A percentile compares a stretch with the other conserved stretches of the same genome.
Evolutionary conservation across 495 filamentous ascomycete species (phyloP).

Genomic region (Beverwykella pulmonaria): DNA sequence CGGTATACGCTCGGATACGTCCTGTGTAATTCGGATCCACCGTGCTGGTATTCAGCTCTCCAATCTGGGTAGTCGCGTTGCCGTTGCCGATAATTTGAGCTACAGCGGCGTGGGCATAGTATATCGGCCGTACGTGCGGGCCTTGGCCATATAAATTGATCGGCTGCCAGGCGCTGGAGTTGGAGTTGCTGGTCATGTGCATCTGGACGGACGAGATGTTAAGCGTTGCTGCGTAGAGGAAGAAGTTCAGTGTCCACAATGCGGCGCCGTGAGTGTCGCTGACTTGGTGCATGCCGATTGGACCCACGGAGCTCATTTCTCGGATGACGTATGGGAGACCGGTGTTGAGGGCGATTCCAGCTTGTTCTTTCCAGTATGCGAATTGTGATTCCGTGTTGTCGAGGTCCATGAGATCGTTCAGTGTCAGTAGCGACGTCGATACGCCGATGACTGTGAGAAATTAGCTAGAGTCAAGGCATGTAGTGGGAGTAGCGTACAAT

Average conservation of each 20-base stretch:
- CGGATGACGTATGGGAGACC: conserved; percentile 44
- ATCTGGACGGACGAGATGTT: conserved; percentile 44
- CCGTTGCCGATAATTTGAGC: conserved; percentile 44
- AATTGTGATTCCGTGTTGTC: conserved; percentile 45
- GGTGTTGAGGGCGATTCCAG: conserved; percentile 38
- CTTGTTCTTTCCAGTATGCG: conserved; percentile 41
- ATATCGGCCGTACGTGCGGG: conserved; percentile 45
- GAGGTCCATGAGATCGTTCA: conserved; percentile 42
- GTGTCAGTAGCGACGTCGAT: conserved; percentile 32
- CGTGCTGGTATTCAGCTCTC: conserved; percentile 19
- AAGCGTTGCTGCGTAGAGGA: conserved; percentile 39
- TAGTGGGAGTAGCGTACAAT: conserved; percentile 29
- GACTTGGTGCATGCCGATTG: conserved; percentile 40
- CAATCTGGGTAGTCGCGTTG: conserved; percentile 42
- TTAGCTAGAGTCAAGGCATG: background rate
- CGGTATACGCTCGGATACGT: conserved; percentile 40
- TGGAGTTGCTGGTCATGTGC: conserved; percentile 50
- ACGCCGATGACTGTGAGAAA: conserved; percentile 40
- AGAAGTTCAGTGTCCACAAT: conserved; percentile 40
- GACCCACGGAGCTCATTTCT: conserved; percentile 45
- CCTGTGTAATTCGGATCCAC: conserved; percentile 30
- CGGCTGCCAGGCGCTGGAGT: conserved; percentile 46
- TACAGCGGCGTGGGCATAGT: conserved; percentile 48
- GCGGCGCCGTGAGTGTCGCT: conserved; percentile 36
- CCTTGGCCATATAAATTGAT: conserved; percentile 31